Percentiles rank a stretch among this genome's conserved stretches.
phyloP scores from a whole-genome alignment of 106 monocot species.

The Dendrobium chrysotoxum region DNA sequence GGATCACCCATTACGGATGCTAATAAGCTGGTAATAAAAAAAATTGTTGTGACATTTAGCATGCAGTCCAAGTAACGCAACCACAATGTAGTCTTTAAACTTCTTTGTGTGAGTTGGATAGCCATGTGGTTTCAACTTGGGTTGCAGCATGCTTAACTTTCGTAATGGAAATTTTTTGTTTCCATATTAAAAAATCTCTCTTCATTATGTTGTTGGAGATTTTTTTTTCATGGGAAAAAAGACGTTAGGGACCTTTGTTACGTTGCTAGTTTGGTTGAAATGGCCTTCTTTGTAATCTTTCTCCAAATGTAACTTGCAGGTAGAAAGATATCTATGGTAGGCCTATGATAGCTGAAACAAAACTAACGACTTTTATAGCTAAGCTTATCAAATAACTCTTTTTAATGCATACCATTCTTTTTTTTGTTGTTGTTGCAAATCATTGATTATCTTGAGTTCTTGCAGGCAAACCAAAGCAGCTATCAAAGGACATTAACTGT shows the following conservation, averaged over 20 bases:
- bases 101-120: no score
- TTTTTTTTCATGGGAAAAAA: no score
- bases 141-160: no score
- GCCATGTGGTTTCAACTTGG: no score
- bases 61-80: no score
- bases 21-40: no score
- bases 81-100: no score
- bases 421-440: not conserved
- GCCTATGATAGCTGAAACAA: not conserved
- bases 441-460: constrained; percentile 2
- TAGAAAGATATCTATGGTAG: not conserved
- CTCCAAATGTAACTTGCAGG: not conserved
- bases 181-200: no score
- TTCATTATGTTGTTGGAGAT: no score
- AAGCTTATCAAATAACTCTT: constrained; percentile 1
- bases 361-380: not conserved
- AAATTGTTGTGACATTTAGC: no score
- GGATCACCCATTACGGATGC: no score
- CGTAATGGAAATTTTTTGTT: no score
- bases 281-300: not conserved
- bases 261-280: not conserved
- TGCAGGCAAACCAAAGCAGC: constrained; percentile 63
- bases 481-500: constrained; percentile 71
- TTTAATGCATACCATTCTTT: not conserved
- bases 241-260: not conserved